These are phyloP conservation scores for Polygonum aviculare DNA, from an alignment of 148 eudicot species.

Conservation along the genomic window DNA sequence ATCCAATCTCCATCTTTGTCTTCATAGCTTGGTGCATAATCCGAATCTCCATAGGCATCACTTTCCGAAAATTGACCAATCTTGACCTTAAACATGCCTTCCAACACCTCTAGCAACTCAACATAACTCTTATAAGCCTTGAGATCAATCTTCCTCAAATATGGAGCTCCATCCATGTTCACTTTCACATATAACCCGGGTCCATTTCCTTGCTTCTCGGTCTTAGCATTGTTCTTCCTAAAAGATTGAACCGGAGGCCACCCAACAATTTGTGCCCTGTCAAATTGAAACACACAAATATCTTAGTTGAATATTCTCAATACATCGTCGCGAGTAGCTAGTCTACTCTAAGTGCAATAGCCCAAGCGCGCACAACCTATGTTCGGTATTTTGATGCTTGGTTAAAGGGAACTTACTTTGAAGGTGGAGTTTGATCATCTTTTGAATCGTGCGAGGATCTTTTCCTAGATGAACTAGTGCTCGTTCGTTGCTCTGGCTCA, in stretches of 20 bases:
- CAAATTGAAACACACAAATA: not conserved
- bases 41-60: slow-evolving; percentile 28
- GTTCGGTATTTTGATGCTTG: not conserved
- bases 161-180: slow-evolving; percentile 83
- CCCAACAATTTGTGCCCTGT: slow-evolving; percentile 59
- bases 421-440: not conserved
- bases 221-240: slow-evolving; percentile 42
- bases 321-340: not conserved
- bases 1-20: slow-evolving; percentile 83
- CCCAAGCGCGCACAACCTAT: no score
- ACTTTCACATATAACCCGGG: slow-evolving; percentile 53
- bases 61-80: slow-evolving; percentile 29
- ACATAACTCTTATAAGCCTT: slow-evolving; percentile 39
- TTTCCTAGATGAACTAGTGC: slow-evolving; percentile 15
- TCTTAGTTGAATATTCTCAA: not conserved
- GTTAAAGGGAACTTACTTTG: slow-evolving; percentile 22
- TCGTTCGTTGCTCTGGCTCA: slow-evolving; percentile 8
- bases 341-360: not conserved
- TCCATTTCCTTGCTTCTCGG: slow-evolving; percentile 13
- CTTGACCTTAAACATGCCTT: slow-evolving; percentile 50
- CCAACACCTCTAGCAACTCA: slow-evolving; percentile 45
- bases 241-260: slow-evolving; percentile 68
- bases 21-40: slow-evolving; percentile 45
- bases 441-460: slow-evolving; percentile 14
- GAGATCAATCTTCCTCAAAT: slow-evolving; percentile 58